These are phyloP conservation scores for Debaryomyces prosopidis DNA, from an alignment of 805 yeast species.

Conservation along the genomic window DNA sequence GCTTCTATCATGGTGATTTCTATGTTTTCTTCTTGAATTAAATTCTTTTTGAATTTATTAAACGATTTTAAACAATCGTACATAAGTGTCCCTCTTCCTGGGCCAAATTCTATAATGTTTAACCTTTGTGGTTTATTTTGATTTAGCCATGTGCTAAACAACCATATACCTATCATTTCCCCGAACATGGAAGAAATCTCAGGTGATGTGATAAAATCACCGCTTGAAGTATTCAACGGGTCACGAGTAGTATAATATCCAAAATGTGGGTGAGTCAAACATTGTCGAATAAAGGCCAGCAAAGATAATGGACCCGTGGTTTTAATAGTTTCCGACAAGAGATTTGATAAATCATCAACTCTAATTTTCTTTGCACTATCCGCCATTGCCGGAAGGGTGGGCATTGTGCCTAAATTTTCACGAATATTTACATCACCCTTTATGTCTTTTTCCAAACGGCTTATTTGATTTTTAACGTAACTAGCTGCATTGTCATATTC, in stretches of 20 bases:
- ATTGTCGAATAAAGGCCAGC: constrained; percentile 76
- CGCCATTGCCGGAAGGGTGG: constrained; percentile 32
- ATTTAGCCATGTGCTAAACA: constrained; percentile 53
- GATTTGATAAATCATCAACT: constrained; percentile 28
- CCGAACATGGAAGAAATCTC: constrained; percentile 88
- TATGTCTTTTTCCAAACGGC: constrained; percentile 32
- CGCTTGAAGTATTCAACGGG: constrained; percentile 60
- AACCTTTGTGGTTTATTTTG: constrained; percentile 54
- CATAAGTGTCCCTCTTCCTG: constrained; percentile 82
- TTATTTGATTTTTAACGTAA: constrained; percentile 30
- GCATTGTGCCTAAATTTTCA: constrained; percentile 36
- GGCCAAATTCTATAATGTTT: constrained; percentile 75
- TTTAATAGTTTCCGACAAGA: constrained; percentile 51
- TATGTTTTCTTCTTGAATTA: constrained; percentile 25
- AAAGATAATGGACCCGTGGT: constrained; percentile 78
- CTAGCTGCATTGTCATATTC: constrained; percentile 42
- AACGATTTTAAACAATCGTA: constrained; percentile 56
- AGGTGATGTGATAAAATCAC: constrained; percentile 85
- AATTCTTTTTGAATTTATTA: constrained; percentile 34
- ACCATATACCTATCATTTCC: constrained; percentile 79
- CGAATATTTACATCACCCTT: constrained; percentile 38
- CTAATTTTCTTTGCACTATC: constrained; percentile 11
- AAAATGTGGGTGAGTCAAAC: constrained; percentile 71
- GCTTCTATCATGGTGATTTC: constrained; percentile 68
- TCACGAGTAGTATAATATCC: constrained; percentile 81